Evolutionary conservation across 495 filamentous ascomycete genomes (phyloP), one percentile per base, ranked within the genome.

Genomic region (Filosporella fistucella): DNA sequence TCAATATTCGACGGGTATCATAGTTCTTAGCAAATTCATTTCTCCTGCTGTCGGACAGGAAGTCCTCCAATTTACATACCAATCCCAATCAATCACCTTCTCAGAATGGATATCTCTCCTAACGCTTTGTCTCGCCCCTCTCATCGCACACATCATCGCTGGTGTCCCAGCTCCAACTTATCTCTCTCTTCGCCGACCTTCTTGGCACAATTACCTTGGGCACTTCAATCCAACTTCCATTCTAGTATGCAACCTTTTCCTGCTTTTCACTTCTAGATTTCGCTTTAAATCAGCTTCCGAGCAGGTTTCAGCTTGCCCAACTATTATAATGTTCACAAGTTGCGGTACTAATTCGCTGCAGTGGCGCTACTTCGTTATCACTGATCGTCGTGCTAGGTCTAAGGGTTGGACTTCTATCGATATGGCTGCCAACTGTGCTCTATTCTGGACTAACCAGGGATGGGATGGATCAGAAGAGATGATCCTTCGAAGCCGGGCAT

Each of bases 401-500:
- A 40, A 17, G 20, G 4, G 34, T 1, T 63, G 60, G 60, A 48
- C 51, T 39, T 16, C 8, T 1, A 25, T 24, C 1, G 51, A 49
- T 2, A 48, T 63, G 49, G 57, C 60, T 0, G 58, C 58, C 3
- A 52, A 49, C 2, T 61, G 63, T 39, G 58, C 60, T 25, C 39
- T 58, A 1, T 61, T 65, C 35, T 65, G 58, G 62, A 61, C 58
- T 9, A 23, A 18, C 11, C 14, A 39, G 7, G 55, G 58, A 8
- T 65, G 58, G 60, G 58, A 63, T 39, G 58, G 62, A 11, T 56
- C 58, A 4, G 58, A 65, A 35, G 54, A 52, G 25, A 63, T 65
- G 46, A 45, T 56, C 16, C 20, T 17, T 5, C 18, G 20, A 2
- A 52, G 61, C 41, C 30, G 25, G 3, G 8, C 28, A n/a, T 8